These are phyloP conservation scores for Neonectria ditissima DNA, from an alignment of 2,329 filamentous ascomycete species.

Conservation along the genomic window DNA sequence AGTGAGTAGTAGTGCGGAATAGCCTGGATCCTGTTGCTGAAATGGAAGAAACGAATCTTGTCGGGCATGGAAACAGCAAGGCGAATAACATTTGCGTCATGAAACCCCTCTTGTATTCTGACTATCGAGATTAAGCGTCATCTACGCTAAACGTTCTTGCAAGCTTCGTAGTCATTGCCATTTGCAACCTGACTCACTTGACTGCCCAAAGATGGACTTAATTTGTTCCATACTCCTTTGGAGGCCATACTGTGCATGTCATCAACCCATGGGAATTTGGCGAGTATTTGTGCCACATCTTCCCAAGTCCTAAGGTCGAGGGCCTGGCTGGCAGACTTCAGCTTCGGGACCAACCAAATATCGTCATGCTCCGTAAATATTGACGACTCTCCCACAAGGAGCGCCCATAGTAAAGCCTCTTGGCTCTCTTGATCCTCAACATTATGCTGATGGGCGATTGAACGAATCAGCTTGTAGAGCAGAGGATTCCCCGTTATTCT, in stretches of 20 bases:
- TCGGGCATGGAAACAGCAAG: too few species aligned
- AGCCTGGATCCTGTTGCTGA: neutral
- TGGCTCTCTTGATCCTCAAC: neutral
- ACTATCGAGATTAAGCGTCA: neutral
- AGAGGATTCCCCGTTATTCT: conserved; percentile 12
- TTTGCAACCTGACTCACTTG: too few species aligned
- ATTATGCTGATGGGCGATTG: neutral
- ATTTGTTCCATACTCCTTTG: neutral
- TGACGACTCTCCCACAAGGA: conserved; percentile 11
- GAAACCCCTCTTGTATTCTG: neutral
- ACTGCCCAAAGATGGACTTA: too few species aligned
- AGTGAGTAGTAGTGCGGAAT: neutral
- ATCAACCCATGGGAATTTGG: conserved; percentile 22
- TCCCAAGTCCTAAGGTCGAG: conserved; percentile 22
- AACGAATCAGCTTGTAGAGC: conserved; percentile 10
- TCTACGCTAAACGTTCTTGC: too few species aligned
- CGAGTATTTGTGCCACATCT: conserved; percentile 1
- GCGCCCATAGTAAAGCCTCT: conserved; percentile 15
- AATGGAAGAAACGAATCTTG: too few species aligned
- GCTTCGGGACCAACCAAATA: conserved; percentile 16
- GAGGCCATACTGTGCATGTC: conserved; percentile 2
- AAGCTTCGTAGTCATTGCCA: too few species aligned
- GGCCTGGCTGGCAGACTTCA: neutral
- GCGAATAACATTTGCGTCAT: too few species aligned
- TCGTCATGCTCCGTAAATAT: conserved; percentile 18